These are phyloP conservation scores for Trichoderma sp. DNA, from an alignment of 2,329 filamentous ascomycete species.

Conservation along the genomic window DNA sequence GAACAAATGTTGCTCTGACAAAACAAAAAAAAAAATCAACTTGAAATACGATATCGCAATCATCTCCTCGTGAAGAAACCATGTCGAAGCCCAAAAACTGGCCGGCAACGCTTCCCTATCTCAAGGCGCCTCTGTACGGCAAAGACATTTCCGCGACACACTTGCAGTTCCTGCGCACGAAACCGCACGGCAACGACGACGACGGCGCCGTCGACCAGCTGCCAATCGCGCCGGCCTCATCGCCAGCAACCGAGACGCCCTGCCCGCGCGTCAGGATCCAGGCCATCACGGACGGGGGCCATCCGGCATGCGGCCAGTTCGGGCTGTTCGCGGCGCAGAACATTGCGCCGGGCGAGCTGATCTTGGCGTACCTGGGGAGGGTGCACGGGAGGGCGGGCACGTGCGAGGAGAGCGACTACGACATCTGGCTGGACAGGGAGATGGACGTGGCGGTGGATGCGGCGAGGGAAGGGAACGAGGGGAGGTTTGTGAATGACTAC, in stretches of 20 bases:
- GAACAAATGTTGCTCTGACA: not conserved
- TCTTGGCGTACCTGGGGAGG: conserved; percentile 61
- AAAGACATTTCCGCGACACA: conserved; percentile 44
- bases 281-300: conserved; percentile 46
- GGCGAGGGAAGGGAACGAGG: conserved; percentile 57
- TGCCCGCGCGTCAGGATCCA: conserved; percentile 52
- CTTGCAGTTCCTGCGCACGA: conserved; percentile 36
- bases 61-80: not conserved
- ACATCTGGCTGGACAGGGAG: conserved; percentile 60
- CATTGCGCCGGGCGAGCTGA: conserved; percentile 52
- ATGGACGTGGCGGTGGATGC: conserved; percentile 60
- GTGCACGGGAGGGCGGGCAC: conserved; percentile 43
- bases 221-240: conserved; percentile 25
- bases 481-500: conserved; percentile 65
- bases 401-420: conserved; percentile 50
- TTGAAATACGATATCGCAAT: not conserved
- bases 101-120: conserved; percentile 52
- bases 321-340: conserved; percentile 58
- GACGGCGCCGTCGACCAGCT: not conserved
- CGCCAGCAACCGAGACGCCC: conserved; percentile 40
- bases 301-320: conserved; percentile 57
- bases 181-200: conserved; percentile 19
- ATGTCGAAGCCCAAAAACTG: conserved; percentile 54
- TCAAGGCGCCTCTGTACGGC: conserved; percentile 48
- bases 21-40: no score